Base-by-base conservation (phyloP, 1,139 yeast genomes). In the Pichia sp. region DNA sequence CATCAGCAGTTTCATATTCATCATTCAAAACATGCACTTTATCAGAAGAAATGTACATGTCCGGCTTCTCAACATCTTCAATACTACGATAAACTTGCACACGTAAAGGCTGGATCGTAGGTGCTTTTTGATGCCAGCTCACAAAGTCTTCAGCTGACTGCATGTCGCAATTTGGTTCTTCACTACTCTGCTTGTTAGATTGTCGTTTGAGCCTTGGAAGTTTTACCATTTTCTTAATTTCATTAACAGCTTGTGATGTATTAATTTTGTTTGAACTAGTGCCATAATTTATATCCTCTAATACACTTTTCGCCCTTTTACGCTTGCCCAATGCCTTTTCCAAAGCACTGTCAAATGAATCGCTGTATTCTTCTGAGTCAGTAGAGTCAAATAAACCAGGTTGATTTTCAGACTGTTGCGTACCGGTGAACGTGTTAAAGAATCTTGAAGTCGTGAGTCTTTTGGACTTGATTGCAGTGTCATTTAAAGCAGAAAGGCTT, bases 321-420 rank as follows among this genome's bases (percentile, higher is more conserved):
- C 22, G 21, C 3, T 17, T 18, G 17, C 21, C 14, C 11, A 40
- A 26, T 2, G 30, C 40, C 9, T 33, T 32, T 17, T 34, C 21
- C 15, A 44, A 17, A 3, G 40, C 40, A 14, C 20, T 22, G 18
- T 39, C 41, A 27, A 46, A 34, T 12, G 41, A 33, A 12, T 32
- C 39, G 11, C 30, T 33, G 12, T 22, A 31, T 12, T 29, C 28
- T 11, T 37, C 42, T 6, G 39, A 35, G 9, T 27, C 16, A 10
- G 27, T 17, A 26, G 31, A 22, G 28, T 42, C 43, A 15, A 42
- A 26, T 3, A 35, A 27, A 18, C 12, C 15, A 12, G n/a, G 8
- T 21, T 21, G 11, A 8, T 21, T 21, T 21, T 21, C 10, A 11
- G 11, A 21, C 10, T 21, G 8, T 21, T 21, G 22, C 8, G 8